Conservation (phyloP, 805 yeast genomes). For the Vanderwaltozyma verrucispora region DNA sequence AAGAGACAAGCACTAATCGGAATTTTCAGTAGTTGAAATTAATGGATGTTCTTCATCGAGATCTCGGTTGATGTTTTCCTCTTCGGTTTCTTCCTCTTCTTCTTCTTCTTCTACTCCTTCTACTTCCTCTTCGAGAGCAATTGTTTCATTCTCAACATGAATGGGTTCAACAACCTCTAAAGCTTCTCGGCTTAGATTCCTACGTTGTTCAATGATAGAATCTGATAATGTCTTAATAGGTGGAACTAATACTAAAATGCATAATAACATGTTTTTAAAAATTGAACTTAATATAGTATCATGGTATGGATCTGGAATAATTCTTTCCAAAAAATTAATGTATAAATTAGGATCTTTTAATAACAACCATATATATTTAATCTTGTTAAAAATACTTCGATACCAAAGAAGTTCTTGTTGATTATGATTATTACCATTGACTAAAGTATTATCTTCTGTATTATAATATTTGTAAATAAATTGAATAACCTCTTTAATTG, state of each 20-base stretch:
- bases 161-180: background rate
- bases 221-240: background rate
- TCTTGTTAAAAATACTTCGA: background rate
- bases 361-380: background rate
- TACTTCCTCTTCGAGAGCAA: too few species aligned
- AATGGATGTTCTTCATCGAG: too few species aligned
- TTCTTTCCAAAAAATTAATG: background rate
- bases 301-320: slow-evolving; percentile 1
- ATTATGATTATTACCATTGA: too few species aligned
- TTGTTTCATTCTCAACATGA: background rate
- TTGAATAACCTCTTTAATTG: slow-evolving; percentile 1
- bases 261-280: background rate
- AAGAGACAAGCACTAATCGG: too few species aligned
- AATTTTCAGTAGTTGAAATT: too few species aligned
- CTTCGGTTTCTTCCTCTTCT: too few species aligned
- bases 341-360: background rate
- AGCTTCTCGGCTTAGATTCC: background rate
- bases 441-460: background rate
- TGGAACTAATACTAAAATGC: background rate
- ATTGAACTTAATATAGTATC: background rate
- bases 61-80: too few species aligned
- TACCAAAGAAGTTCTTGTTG: too few species aligned
- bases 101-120: too few species aligned
- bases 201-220: background rate
- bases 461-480: background rate